A percentile compares a stretch with the other conserved stretches of the same genome.
phyloP scores from a whole-genome alignment of 1,139 yeast genomes.

The Spathaspora sp. region DNA sequence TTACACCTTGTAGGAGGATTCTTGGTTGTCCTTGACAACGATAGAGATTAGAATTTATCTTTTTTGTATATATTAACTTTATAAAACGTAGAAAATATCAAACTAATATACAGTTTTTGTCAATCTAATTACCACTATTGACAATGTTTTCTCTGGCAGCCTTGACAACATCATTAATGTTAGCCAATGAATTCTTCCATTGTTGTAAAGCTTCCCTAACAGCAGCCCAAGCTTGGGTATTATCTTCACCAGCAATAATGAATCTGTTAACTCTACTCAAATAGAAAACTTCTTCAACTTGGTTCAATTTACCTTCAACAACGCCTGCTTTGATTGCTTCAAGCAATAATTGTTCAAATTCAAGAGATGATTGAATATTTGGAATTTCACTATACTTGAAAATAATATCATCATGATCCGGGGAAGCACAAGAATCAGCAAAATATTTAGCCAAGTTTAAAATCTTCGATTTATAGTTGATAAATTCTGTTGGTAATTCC shows the following conservation, averaged over 20 bases:
- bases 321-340: conserved; percentile 47
- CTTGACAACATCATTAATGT: conserved; percentile 45
- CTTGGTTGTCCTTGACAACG: conserved; percentile 72
- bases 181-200: conserved; percentile 43
- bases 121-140: conserved; percentile 17
- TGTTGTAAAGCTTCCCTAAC: conserved; percentile 36
- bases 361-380: conserved; percentile 28
- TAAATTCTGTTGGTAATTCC: conserved; percentile 22
- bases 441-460: conserved; percentile 45
- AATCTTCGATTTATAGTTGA: conserved; percentile 39
- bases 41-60: conserved; percentile 22
- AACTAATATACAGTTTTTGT: conserved; percentile 2
- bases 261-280: conserved; percentile 46
- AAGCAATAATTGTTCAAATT: conserved; percentile 43
- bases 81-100: neutral
- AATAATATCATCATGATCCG: conserved; percentile 15
- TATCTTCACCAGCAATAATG: conserved; percentile 39
- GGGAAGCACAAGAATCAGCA: conserved; percentile 24
- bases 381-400: conserved; percentile 44
- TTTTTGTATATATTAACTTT: conserved; percentile 1
- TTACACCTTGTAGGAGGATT: conserved; percentile 93
- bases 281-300: conserved; percentile 42
- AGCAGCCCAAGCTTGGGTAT: conserved; percentile 36
- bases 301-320: conserved; percentile 49
- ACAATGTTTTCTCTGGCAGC: conserved; percentile 47